Conservation (phyloP, 164 flowering plant genomes). For the Vitis riparia region DNA sequence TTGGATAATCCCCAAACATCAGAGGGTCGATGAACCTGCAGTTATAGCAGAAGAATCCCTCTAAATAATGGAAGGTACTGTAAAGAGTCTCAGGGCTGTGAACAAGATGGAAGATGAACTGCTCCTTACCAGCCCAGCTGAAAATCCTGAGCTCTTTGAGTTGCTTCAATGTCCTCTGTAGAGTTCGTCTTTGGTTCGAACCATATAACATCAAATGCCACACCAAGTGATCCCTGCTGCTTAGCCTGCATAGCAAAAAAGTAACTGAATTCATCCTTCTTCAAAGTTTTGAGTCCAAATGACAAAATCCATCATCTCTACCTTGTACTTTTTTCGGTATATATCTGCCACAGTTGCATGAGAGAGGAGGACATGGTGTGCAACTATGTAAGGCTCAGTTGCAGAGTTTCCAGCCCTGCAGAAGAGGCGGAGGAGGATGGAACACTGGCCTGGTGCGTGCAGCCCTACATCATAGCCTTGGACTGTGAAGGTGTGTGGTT, state of each 20-base stretch:
- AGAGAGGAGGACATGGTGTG: slow-evolving; percentile 68
- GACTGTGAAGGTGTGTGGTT: slow-evolving; percentile 73
- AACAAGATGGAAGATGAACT: no score
- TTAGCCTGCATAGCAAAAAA: slow-evolving; percentile 35
- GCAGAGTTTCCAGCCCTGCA: slow-evolving; percentile 84
- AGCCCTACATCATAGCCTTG: slow-evolving; percentile 92
- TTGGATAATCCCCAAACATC: slow-evolving; percentile 82
- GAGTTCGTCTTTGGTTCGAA: slow-evolving; percentile 68
- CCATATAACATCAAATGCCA: slow-evolving; percentile 85
- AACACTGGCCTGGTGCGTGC: slow-evolving; percentile 87
- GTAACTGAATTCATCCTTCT: background rate
- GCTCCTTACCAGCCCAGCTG: slow-evolving; percentile 80
- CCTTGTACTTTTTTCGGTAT: slow-evolving; percentile 78
- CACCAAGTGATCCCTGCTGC: slow-evolving; percentile 69
- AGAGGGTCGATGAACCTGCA: slow-evolving; percentile 88
- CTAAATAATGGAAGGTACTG: no score
- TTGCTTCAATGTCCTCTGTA: slow-evolving; percentile 64
- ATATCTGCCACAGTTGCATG: slow-evolving; percentile 65
- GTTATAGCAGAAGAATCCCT: background rate
- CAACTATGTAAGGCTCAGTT: slow-evolving; percentile 89
- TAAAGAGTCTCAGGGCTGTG: no score
- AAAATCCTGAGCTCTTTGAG: slow-evolving; percentile 87
- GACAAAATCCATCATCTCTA: background rate
- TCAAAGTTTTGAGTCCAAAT: background rate
- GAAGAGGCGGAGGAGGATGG: slow-evolving; percentile 52